Percentiles rank a stretch among this genome's conserved stretches.
Conservation (phyloP, 306 rosid species). For the Herpetospermum pedunculosum region DNA sequence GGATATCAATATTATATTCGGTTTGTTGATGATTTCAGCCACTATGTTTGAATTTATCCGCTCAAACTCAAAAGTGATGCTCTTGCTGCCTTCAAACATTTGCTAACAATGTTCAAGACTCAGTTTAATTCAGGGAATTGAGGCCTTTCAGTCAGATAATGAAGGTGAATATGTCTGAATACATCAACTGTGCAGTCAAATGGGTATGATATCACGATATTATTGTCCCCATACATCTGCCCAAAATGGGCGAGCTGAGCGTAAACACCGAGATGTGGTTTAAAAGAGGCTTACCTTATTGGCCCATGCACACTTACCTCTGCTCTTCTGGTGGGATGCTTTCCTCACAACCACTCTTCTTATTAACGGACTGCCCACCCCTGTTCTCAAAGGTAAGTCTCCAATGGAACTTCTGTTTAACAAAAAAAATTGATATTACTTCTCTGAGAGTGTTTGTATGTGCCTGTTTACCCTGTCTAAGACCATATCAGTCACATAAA, state of each 20-base stretch:
- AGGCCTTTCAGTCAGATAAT: background rate
- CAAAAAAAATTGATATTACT: too few relatives aligned
- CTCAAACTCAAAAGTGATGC: background rate
- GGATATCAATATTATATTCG: background rate
- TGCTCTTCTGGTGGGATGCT: background rate
- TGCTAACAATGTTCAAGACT: too few relatives aligned
- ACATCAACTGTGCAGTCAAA: accelerated
- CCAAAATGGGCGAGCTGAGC: background rate
- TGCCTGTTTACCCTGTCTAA: too few relatives aligned
- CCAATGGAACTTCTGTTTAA: too few relatives aligned
- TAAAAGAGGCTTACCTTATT: background rate
- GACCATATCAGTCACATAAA: too few relatives aligned
- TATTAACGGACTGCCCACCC: background rate
- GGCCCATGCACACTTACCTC: background rate
- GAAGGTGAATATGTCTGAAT: background rate
- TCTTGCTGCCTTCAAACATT: background rate
- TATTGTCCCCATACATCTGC: background rate
- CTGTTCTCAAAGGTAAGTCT: background rate
- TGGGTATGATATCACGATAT: background rate
- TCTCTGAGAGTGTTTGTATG: too few relatives aligned
- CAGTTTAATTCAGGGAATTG: too few relatives aligned
- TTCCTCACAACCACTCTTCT: accelerated
- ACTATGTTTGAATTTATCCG: background rate
- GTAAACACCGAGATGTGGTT: background rate
- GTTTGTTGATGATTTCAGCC: background rate